Evolutionary conservation across 345 rosid genomes (phyloP), one percentile per base, ranked within the genome.

Genomic region (Hevea brasiliensis): DNA sequence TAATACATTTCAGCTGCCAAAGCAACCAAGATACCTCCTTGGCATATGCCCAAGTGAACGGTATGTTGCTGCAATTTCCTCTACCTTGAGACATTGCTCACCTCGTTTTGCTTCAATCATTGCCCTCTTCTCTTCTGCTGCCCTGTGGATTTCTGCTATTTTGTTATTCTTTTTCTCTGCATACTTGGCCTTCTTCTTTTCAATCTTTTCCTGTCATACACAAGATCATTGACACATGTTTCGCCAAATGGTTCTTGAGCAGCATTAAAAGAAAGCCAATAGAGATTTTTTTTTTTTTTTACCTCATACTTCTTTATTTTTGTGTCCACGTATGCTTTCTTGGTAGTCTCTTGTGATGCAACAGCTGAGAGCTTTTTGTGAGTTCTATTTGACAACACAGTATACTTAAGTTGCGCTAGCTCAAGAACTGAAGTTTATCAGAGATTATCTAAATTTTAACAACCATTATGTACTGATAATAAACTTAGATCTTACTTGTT

Each of bases 91-190:
- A 64, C 76, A 29, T 10, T 85, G 82, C 76, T 87, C 82, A 5
- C 72, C 83, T 53, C 82, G 60, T 65, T 75, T 77, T 47, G 94
- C 91, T 67, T 89, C 87, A 35, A 86, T 64, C 55, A 59, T 57
- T 11, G 86, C 92, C 81, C 87, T 87, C 82, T 83, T 91, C 27
- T 85, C 94, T 68, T 89, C 96, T 1, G 97, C 89, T 23, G 67
- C 77, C 79, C 62, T 88, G 72, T 81, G 88, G 42, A 89, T 78
- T 70, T 86, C 89, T 0, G 92, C 90, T 47, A 80, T 69, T 78
- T 79, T 86, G 79, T 89, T 89, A 70, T 82, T 89, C 77, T 77
- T 76, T 81, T 66, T 79, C 83, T 91, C 91, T 17, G 74, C 85
- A 45, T 81, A 70, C 24, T 86, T 87, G 0, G 84, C 92, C 79